Evolutionary conservation across 371 early-diverging fungal species (phyloP), one percentile per base, ranked within the genome.

Genomic region (Actinomortierella wolfii): DNA sequence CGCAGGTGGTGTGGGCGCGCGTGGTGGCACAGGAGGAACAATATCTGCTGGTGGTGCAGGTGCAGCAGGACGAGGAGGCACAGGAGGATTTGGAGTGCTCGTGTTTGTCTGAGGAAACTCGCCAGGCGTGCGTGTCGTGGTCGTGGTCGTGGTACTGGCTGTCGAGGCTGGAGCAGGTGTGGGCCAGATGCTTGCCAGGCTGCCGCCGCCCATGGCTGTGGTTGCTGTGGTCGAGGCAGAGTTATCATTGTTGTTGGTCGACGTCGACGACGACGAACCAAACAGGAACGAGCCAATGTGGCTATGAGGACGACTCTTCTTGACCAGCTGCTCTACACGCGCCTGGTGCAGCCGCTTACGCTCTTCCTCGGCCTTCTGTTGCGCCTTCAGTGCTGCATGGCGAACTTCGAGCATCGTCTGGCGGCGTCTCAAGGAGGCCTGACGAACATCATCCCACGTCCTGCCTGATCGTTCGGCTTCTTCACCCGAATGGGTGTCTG

Each of bases 141-240:
- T 41, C 7, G 20, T 21, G 15, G 34, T 40, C 48, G n/a, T n/a
- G n/a, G n/a, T n/a, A n/a, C n/a, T n/a, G n/a, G n/a, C n/a, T n/a
- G n/a, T n/a, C n/a, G n/a, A n/a, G n/a, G 42, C 14, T 42, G 54
- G 1, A 5, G 50, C 25, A 17, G 40, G 2, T 11, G 34, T 26
- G 8, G 69, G 69, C 69, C 69, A 69, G 43, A 69, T 69, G 18
- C 42, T 23, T 1, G 69, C 64, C 6, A 69, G 56, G 25, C 57
- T 69, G 39, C 64, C 64, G 1, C 48, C 64, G n/a, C 69, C 69
- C 17, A 69, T 20, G 7, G 24, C 51, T 11, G 11, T 26, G 3
- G 55, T 4, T 11, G 34, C 11, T 2, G 44, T 26, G 25, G 43
- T 34, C 7, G 40, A 20, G 26, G 15, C 3, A 1, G 56, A 23